phyloP scores from a whole-genome alignment of 192 early-diverging fungal genomes.

The Obelidium mucronatum region DNA sequence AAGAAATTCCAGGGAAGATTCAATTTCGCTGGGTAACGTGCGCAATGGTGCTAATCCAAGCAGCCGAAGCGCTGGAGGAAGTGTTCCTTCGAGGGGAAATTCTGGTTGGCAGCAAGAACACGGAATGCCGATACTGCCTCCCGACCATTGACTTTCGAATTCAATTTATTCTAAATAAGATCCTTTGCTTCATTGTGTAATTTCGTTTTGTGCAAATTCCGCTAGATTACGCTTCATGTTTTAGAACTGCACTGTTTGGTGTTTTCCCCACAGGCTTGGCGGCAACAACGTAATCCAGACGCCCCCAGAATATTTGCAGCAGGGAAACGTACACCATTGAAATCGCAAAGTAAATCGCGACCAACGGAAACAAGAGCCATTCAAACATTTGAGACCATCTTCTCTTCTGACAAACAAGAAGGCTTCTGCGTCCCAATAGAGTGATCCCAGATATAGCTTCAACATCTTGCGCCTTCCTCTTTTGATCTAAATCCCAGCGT shows the following conservation, averaged over 20 bases:
- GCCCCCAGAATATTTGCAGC: neutral
- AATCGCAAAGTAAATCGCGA: neutral
- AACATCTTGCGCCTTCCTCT: too few relatives aligned
- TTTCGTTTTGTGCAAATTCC: too few relatives aligned
- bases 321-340: neutral
- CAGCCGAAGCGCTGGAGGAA: constrained; percentile 54
- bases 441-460: neutral
- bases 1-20: neutral
- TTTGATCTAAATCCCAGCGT: neutral
- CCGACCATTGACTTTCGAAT: too few relatives aligned
- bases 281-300: constrained; percentile 8
- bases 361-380: constrained; percentile 1
- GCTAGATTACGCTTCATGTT: too few relatives aligned
- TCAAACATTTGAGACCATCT: constrained; percentile 8
- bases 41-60: constrained; percentile 58
- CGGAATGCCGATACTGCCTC: constrained; percentile 40
- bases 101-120: neutral
- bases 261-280: constrained; percentile 10
- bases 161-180: too few relatives aligned
- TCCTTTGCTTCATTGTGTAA: too few relatives aligned
- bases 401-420: neutral
- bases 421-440: neutral
- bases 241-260: too few relatives aligned
- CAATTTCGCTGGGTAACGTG: neutral
- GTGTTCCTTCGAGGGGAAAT: neutral